Conservation (phyloP, 768 basidiomycete genomes). For the Rhizopogon rudus region DNA sequence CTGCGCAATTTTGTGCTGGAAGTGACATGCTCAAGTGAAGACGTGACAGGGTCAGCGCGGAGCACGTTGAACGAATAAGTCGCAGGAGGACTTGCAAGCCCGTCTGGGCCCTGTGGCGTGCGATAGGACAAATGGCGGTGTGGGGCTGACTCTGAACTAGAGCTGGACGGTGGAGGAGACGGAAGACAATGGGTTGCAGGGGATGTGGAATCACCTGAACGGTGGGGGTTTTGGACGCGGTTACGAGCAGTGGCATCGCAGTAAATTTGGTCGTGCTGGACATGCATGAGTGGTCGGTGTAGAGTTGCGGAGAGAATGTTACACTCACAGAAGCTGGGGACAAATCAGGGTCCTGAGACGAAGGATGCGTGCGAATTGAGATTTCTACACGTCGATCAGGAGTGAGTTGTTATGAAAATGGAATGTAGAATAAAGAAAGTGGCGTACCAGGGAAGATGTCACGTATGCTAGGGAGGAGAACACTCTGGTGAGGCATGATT, state of each 20-base stretch:
- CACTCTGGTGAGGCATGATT: slow-evolving; percentile 20
- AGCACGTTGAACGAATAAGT: slow-evolving; percentile 41
- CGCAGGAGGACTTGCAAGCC: slow-evolving; percentile 9
- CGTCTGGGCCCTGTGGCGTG: slow-evolving; percentile 9
- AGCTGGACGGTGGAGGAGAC: slow-evolving; percentile 22
- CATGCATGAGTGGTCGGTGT: background rate
- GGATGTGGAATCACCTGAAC: background rate
- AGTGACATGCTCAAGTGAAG: slow-evolving; percentile 40
- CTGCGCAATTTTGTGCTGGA: slow-evolving; percentile 37
- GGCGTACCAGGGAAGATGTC: slow-evolving; percentile 51
- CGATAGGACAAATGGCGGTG: slow-evolving; percentile 3
- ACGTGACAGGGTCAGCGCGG: slow-evolving; percentile 35
- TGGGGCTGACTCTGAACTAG: slow-evolving; percentile 23
- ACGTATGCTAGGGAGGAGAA: slow-evolving; percentile 44
- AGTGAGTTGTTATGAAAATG: background rate
- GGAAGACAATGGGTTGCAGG: slow-evolving; percentile 9
- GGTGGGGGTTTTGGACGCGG: background rate
- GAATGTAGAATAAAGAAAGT: background rate
- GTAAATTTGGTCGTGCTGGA: background rate
- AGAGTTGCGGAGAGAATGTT: no score
- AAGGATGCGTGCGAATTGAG: background rate
- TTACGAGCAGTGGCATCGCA: background rate
- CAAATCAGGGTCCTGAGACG: background rate
- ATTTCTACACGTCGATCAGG: background rate
- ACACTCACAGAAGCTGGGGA: background rate